These are phyloP conservation scores for Diospyros lotus DNA, from an alignment of 148 eudicot genomes.

Conservation along the genomic window DNA sequence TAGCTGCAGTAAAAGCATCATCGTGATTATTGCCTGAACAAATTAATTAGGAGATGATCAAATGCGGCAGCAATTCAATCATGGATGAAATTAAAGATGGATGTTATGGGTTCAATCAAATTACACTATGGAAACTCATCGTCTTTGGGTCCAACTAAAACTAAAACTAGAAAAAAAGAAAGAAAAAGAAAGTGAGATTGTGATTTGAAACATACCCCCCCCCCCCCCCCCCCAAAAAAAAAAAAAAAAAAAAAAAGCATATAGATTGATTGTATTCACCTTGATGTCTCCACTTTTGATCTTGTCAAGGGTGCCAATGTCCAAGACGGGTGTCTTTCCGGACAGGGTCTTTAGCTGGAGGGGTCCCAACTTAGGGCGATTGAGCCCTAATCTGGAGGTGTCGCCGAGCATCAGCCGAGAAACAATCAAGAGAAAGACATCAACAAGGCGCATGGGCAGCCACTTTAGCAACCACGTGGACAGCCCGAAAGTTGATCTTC, in stretches of 20 bases:
- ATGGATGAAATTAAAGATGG: too few species aligned
- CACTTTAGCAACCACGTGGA: slow-evolving; percentile 77
- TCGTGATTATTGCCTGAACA: too few species aligned
- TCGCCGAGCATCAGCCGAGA: slow-evolving; percentile 59
- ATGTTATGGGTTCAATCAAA: too few species aligned
- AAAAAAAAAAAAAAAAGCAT: background rate
- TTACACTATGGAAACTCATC: too few species aligned
- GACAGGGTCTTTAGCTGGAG: slow-evolving; percentile 50
- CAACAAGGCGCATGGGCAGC: slow-evolving; percentile 62
- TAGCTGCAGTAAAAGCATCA: too few species aligned
- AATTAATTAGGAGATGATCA: too few species aligned
- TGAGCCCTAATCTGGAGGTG: slow-evolving; percentile 47
- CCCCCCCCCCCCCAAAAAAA: too few species aligned
- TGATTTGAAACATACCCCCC: background rate
- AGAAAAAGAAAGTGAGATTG: background rate
- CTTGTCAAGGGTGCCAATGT: slow-evolving; percentile 67
- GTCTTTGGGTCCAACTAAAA: slow-evolving; percentile 17
- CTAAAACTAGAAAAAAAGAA: background rate
- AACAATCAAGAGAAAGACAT: slow-evolving; percentile 40
- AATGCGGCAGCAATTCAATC: too few species aligned
- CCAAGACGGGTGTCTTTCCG: slow-evolving; percentile 71
- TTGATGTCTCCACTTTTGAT: slow-evolving; percentile 64
- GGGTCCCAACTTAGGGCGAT: slow-evolving; percentile 54
- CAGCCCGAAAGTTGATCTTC: slow-evolving; percentile 69
- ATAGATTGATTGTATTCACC: slow-evolving; percentile 25